phyloP scores from a whole-genome alignment of 73 alveolate species.

The Diophrys appendiculata region DNA sequence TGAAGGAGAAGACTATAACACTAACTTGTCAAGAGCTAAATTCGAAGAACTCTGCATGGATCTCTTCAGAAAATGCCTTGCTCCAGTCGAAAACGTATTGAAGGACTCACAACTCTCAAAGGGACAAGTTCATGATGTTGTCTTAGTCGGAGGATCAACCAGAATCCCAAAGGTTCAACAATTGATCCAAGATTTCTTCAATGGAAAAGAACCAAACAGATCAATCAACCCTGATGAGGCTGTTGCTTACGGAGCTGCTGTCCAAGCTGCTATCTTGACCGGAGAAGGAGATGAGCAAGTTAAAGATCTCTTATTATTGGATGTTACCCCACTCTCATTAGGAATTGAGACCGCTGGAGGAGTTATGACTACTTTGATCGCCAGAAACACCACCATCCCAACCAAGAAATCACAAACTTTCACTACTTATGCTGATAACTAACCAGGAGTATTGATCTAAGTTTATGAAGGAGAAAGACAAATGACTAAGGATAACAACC shows the following conservation, averaged over 20 bases:
- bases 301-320: constrained; percentile 75
- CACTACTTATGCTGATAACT: constrained; percentile 98
- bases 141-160: constrained; percentile 92
- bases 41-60: constrained; percentile 74
- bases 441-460: constrained; percentile 93
- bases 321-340: constrained; percentile 93
- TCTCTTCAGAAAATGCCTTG: constrained; percentile 69
- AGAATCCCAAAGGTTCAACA: constrained; percentile 86
- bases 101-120: constrained; percentile 70
- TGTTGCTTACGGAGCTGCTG: constrained; percentile 94
- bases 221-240: constrained; percentile 98
- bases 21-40: constrained; percentile 61
- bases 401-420: constrained; percentile 87
- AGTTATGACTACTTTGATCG: constrained; percentile 96
- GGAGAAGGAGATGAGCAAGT: constrained; percentile 52
- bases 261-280: constrained; percentile 82
- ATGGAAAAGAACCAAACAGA: constrained; percentile 87
- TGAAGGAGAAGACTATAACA: constrained; percentile 84
- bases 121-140: constrained; percentile 83
- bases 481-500: constrained; percentile 93
- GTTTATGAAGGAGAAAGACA: constrained; percentile 98
- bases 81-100: constrained; percentile 79
- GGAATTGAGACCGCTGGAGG: constrained; percentile 99
- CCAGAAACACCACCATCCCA: constrained; percentile 96
- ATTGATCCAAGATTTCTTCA: constrained; percentile 83